Evolutionary conservation across 1,284 basidiomycete genomes (phyloP).

Genomic region (Pseudozyma tsukubaensis): DNA sequence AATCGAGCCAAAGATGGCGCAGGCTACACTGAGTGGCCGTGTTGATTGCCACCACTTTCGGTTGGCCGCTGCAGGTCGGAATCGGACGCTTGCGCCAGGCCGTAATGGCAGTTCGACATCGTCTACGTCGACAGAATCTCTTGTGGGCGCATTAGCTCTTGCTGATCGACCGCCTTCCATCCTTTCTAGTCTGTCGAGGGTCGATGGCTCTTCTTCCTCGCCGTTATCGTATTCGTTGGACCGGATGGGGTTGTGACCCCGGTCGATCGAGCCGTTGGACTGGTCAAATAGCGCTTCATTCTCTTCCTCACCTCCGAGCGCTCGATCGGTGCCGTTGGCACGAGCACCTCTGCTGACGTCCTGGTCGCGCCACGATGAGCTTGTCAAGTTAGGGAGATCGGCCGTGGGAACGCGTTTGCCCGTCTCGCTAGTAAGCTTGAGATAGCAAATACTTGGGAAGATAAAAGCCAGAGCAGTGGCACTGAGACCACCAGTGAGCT

Average conservation of each 20-base stretch:
- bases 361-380: constrained; percentile 27
- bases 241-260: constrained; percentile 26
- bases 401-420: constrained; percentile 44
- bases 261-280: constrained; percentile 25
- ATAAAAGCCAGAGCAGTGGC: constrained; percentile 95
- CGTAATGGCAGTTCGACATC: constrained; percentile 64
- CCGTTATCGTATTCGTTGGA: constrained; percentile 35
- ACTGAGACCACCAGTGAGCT: constrained; percentile 93
- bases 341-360: neutral
- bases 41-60: constrained; percentile 66
- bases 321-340: neutral
- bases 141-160: constrained; percentile 3
- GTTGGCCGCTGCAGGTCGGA: constrained; percentile 48
- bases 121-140: constrained; percentile 51
- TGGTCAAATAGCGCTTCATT: constrained; percentile 32
- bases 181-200: constrained; percentile 30
- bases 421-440: constrained; percentile 62
- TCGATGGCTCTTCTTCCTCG: constrained; percentile 36
- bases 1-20: constrained; percentile 62
- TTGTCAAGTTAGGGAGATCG: constrained; percentile 30
- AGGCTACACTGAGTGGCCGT: constrained; percentile 60
- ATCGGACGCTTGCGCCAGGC: constrained; percentile 58
- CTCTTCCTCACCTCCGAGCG: constrained; percentile 13
- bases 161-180: constrained; percentile 35
- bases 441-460: constrained; percentile 69